Conservation (phyloP, 768 basidiomycete species). For the Termitomyces eurrhizus region DNA sequence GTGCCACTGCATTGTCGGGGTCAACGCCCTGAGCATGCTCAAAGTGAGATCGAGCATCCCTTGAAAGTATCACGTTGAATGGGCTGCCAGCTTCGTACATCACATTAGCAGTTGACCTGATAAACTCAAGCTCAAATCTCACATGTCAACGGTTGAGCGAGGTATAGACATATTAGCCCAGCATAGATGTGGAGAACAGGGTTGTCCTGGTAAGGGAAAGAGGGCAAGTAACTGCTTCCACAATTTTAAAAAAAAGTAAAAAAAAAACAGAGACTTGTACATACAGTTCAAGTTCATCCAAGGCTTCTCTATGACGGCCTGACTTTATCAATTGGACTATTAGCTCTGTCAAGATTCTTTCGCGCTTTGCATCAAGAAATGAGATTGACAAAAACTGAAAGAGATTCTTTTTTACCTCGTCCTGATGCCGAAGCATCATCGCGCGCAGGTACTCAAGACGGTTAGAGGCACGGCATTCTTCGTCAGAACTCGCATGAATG, state of each 20-base stretch:
- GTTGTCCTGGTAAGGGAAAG: conserved; percentile 85
- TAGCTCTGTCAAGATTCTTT: conserved; percentile 72
- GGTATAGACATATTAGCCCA: conserved; percentile 65
- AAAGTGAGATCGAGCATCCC: conserved; percentile 61
- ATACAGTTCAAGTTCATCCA: conserved; percentile 86
- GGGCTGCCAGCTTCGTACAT: conserved; percentile 4
- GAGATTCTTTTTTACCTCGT: conserved; percentile 46
- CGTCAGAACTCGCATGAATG: conserved; percentile 32
- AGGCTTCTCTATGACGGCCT: conserved; percentile 59
- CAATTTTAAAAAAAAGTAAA: background rate
- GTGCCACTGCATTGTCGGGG: conserved; percentile 49
- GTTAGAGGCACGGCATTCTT: conserved; percentile 25
- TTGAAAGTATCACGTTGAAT: conserved; percentile 33
- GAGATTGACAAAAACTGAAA: background rate
- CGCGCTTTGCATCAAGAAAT: conserved; percentile 44
- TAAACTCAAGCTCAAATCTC: conserved; percentile 2
- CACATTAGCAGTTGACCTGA: background rate
- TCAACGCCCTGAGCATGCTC: conserved; percentile 61
- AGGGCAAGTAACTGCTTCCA: conserved; percentile 68
- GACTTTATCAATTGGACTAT: conserved; percentile 60
- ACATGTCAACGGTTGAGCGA: conserved; percentile 39
- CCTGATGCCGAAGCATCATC: conserved; percentile 68
- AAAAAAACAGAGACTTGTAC: conserved; percentile 18
- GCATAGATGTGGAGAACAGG: conserved; percentile 79
- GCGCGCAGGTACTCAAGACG: conserved; percentile 58